Conservation (phyloP, 192 early-diverging fungal genomes). For the Coemansia sp. region DNA sequence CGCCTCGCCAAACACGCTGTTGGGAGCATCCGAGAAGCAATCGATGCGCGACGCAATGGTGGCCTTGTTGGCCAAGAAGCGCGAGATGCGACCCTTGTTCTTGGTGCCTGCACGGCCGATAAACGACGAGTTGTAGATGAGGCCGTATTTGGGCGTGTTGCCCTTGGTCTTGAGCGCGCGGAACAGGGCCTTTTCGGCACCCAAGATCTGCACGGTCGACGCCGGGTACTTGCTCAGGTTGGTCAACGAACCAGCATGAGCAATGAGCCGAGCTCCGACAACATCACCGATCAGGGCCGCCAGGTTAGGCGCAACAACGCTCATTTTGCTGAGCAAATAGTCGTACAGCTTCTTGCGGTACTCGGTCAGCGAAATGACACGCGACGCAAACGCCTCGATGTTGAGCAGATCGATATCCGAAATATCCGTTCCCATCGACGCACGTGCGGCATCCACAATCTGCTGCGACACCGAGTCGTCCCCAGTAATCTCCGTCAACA, state of each 20-base stretch:
- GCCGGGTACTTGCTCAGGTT: slow-evolving; percentile 98
- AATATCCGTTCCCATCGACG: slow-evolving; percentile 99
- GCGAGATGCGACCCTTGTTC: slow-evolving; percentile 97
- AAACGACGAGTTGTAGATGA: slow-evolving; percentile 96
- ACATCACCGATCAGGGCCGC: slow-evolving; percentile 96
- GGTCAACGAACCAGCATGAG: slow-evolving; percentile 94
- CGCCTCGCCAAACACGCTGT: slow-evolving; percentile 88
- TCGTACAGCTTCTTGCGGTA: slow-evolving; percentile 94
- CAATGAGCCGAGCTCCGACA: slow-evolving; percentile 95
- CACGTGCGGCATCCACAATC: slow-evolving; percentile 95
- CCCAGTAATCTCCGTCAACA: slow-evolving; percentile 79
- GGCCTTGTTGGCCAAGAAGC: slow-evolving; percentile 89
- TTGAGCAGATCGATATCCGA: slow-evolving; percentile 95
- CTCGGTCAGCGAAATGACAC: slow-evolving; percentile 92
- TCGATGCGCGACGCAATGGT: slow-evolving; percentile 87
- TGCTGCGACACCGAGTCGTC: slow-evolving; percentile 88
- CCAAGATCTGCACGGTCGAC: slow-evolving; percentile 97
- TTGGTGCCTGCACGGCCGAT: slow-evolving; percentile 95
- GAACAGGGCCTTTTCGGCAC: slow-evolving; percentile 99
- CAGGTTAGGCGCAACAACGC: slow-evolving; percentile 82
- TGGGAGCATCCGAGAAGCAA: slow-evolving; percentile 89
- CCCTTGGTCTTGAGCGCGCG: slow-evolving; percentile 98
- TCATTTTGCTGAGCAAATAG: slow-evolving; percentile 96
- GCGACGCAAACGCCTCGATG: slow-evolving; percentile 89
- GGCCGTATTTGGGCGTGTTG: slow-evolving; percentile 98